These are phyloP conservation scores for Eutypa lata DNA, from an alignment of 2,329 filamentous ascomycete genomes.

Conservation along the genomic window DNA sequence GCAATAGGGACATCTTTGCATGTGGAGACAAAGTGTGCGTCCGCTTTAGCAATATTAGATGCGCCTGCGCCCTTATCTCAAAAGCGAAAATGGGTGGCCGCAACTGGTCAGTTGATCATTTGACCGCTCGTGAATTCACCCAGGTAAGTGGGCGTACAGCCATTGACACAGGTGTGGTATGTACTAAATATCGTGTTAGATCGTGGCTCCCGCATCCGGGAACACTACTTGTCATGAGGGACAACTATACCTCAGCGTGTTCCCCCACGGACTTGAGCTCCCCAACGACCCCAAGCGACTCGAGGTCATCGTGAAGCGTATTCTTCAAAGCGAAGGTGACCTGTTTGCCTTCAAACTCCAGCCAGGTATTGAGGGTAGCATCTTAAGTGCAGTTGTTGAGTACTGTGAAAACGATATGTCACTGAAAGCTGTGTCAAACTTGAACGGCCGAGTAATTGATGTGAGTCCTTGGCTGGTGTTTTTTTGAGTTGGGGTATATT, in stretches of 20 bases:
- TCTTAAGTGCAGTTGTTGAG: constrained; percentile 49
- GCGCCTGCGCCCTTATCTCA: constrained; percentile 50
- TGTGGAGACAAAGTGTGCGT: constrained; percentile 46
- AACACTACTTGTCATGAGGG: constrained; percentile 48
- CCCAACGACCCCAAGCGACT: constrained; percentile 21
- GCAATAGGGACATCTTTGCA: constrained; percentile 33
- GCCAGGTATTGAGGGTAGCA: constrained; percentile 36
- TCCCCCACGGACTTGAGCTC: constrained; percentile 19
- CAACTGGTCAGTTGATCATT: constrained; percentile 45
- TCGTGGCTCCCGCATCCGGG: constrained; percentile 24
- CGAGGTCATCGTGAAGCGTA: constrained; percentile 36
- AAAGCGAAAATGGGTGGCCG: constrained; percentile 41
- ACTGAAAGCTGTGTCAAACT: constrained; percentile 35
- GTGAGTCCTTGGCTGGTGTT: constrained; percentile 24
- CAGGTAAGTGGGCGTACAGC: constrained; percentile 25
- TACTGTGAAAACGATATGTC: constrained; percentile 49
- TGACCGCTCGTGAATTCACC: constrained; percentile 43
- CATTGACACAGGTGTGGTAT: not conserved
- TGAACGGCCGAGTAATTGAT: constrained; percentile 35
- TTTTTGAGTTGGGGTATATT: not conserved
- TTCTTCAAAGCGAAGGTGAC: constrained; percentile 46
- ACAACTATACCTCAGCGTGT: constrained; percentile 51
- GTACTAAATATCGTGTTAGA: constrained; percentile 16
- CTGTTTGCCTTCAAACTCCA: constrained; percentile 50
- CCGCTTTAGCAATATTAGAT: constrained; percentile 58